Evolutionary conservation across 331 rosid genomes (phyloP), one percentile per base, ranked within the genome.

Genomic region (Quercus tomentella): DNA sequence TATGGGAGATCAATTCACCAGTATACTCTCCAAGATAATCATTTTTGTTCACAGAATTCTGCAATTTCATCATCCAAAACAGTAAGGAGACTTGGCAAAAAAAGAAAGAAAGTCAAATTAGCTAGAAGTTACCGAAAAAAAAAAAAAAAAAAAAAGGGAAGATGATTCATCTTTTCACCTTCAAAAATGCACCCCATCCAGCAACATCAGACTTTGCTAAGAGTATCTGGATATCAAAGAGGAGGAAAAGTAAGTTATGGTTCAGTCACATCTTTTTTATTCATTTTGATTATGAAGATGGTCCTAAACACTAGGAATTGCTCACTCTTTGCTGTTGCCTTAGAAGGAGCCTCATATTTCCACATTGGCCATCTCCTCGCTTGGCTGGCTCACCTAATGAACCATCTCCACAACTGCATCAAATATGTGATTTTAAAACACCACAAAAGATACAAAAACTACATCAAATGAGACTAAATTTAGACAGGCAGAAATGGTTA

Each of bases 121-220:
- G 67, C 72, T 79, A 37, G 25, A 7, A 17, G 16, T 60, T 67
- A 70, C 18, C 11, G 17, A 1, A 12, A 49, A 49, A 49, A 10
- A 10, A 41, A 10, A 10, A 3, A 12, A 49, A 12, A 49, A 2
- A 2, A 41, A 9, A 2, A 6, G 2, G 1, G 1, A 86, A 26
- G 67, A 74, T 51, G 28, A 33, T 31, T 37, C 54, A 75, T 78
- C 78, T 79, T 69, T 71, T 18, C 56, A 95, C 99, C 99, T 95
- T 95, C 77, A 95, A 82, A 81, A 95, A 95, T 43, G 99, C 99
- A 77, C 99, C 99, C 99, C 99, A 95, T 83, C 99, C 99, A 63
- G 97, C 96, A 84, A 95, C 91, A 89, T 95, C 99, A 74, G 99
- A 95, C 85, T 89, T 91, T 22, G 89, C 91, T 86, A 95, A 85